phyloP scores from a whole-genome alignment of 2,329 filamentous ascomycete genomes.

The Pseudocercospora vitis region DNA sequence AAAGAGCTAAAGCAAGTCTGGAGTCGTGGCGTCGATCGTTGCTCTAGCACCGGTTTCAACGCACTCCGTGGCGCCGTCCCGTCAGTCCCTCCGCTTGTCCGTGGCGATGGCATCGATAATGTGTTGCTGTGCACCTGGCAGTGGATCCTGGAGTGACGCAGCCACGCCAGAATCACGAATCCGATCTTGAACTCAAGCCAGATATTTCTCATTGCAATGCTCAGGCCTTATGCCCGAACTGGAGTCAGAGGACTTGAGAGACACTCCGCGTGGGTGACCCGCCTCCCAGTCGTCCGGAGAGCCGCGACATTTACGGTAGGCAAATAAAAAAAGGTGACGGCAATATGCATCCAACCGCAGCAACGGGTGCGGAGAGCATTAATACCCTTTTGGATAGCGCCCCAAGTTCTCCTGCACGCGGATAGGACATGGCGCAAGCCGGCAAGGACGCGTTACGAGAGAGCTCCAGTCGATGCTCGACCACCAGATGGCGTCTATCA shows the following conservation, averaged over 20 bases:
- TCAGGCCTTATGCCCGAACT: not conserved
- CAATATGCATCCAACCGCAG: slow-evolving; percentile 26
- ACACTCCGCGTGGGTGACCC: not conserved
- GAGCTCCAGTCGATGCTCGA: slow-evolving; percentile 20
- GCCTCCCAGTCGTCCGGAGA: slow-evolving; percentile 21
- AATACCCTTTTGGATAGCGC: slow-evolving; percentile 30
- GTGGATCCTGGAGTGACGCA: too few relatives aligned
- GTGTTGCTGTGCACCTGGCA: too few relatives aligned
- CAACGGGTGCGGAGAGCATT: slow-evolving; percentile 23
- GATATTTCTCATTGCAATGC: not conserved
- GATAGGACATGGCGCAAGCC: slow-evolving; percentile 21
- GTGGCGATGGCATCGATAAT: not conserved
- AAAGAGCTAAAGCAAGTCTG: slow-evolving; percentile 9
- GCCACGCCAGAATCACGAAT: too few relatives aligned
- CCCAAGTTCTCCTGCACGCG: slow-evolving; percentile 22
- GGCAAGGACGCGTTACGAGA: slow-evolving; percentile 15
- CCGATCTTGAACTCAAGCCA: not conserved
- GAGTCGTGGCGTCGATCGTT: slow-evolving; percentile 1
- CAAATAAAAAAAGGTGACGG: slow-evolving; percentile 20
- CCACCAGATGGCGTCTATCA: slow-evolving; percentile 15
- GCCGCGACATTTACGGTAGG: slow-evolving; percentile 19
- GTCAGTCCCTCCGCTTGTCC: slow-evolving; percentile 1
- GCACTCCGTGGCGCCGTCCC: not conserved
- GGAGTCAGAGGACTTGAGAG: not conserved
- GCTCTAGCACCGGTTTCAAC: not conserved